Evolutionary conservation across 2,329 filamentous ascomycete species (phyloP), one percentile per base, ranked within the genome.

Genomic region (Tolypocladium ovalisporum): DNA sequence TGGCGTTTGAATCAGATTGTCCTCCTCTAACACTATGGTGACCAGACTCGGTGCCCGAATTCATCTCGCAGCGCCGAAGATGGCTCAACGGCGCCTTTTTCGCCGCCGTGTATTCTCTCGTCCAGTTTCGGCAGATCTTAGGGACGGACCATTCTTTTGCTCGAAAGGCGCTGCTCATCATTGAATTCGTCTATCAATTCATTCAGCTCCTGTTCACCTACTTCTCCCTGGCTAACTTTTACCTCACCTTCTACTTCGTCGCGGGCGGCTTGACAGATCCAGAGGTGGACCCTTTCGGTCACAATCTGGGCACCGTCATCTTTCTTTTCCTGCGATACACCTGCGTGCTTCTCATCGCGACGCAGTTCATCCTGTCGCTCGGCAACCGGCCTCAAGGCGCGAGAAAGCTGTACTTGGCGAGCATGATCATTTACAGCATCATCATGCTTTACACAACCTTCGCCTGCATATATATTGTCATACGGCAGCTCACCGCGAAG

Each of bases 41-140:
- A 12, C 3, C 66, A 89, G 94, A 99, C 71, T 75, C 89, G 10
- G 89, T 99, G 2, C 92, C 95, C 1, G 94, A 99, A 66, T 99
- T 99, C 68, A 92, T 99, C 67, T 97, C 92, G 0, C 94, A 99
- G 69, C 88, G 94, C 68, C 85, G 94, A 69, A 85, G 94, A 72
- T 99, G 94, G 94, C 85, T 99, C 61, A 99, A 99, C 70, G 94
- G 94, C 68, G 94, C 94, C 63, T 99, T 99, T 78, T 99, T 99
- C 70, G 95, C 94, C 0, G 94, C 94, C 49, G 92, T 97, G 55
- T 99, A 97, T 78, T 97, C 93, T 1, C 84, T 97, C 3, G 88
- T 97, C 47, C 94, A 99, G 74, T 96, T 93, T 72, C 86, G 83
- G 64, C 95, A 99, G 73, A 86, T 99, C 67, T 96, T 93, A 89